Base-by-base conservation (phyloP, 345 rosid species). In the Kernera saxatilis region DNA sequence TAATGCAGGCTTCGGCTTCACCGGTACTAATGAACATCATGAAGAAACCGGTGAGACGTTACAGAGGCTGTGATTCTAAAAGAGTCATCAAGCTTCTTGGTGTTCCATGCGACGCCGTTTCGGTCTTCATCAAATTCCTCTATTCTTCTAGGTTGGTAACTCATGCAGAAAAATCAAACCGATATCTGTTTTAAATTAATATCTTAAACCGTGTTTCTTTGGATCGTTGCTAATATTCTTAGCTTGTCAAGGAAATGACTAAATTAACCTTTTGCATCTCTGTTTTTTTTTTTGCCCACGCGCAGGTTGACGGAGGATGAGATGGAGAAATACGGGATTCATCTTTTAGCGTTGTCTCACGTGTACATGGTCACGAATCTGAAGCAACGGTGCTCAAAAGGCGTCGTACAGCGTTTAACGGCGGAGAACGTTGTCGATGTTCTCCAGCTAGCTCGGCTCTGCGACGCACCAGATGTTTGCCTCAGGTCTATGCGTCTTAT, bases 101-200 rank as follows among this genome's bases (percentile, higher is more conserved):
- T 25, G 98, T 93, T 32, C 96, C 97, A 0, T 80, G 84, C 83
- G 84, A 78, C 46, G 97, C 98, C 65, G 98, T 93, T 59, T 79
- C 83, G 0, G 79, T 86, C 6, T 93, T 93, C 18, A 46, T 90
- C 56, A 78, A 76, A 51, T 88, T 82, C 74, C 77, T 90, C 61
- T 93, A 84, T 78, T 73, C 93, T 21, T 81, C 82, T 53, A 83
- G 97, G 98, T 92, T 64, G 23, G 78, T 55, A n/a, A n/a, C n/a
- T 71, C n/a, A 43, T 43, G 52, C 18, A 0, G 19, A 15, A 64
- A 17, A 39, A 39, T 67, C 29, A 39, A 53, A 53, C 46, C 6
- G 1, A 30, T 58, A 36, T 40, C n/a, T n/a, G n/a, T 14, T 26
- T 44, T 18, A 19, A 22, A 25, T 12, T 5, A 9, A 14, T n/a